Percentiles rank a stretch among this genome's conserved stretches.
Conservation (phyloP, 768 basidiomycete genomes). For the Strobilomyces dryophilus region DNA sequence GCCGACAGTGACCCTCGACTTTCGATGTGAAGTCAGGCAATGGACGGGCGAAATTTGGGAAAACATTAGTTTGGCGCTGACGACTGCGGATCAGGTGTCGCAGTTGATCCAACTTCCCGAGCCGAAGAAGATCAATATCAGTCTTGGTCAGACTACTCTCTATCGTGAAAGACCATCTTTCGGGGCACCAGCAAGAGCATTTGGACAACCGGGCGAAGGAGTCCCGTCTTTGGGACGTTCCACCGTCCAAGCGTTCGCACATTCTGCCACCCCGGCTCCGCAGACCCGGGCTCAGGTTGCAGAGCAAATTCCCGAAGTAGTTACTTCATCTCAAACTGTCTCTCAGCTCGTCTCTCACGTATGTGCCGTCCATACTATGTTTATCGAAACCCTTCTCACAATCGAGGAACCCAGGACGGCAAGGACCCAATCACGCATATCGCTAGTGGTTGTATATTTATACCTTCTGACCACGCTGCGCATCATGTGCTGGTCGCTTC, state of each 20-base stretch:
- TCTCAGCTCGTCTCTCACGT: constrained; percentile 13
- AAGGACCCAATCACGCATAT: constrained; percentile 20
- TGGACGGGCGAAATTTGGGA: constrained; percentile 31
- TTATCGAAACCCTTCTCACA: background rate
- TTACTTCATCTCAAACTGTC: background rate
- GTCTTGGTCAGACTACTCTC: background rate
- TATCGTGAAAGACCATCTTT: background rate
- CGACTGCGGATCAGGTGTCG: constrained; percentile 19
- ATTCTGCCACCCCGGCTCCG: background rate
- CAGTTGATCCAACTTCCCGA: constrained; percentile 21
- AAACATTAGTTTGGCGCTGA: constrained; percentile 21
- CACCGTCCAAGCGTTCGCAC: background rate
- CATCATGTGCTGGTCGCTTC: constrained; percentile 23
- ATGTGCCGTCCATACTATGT: background rate
- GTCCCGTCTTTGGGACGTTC: background rate
- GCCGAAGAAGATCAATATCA: constrained; percentile 16
- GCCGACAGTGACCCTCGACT: constrained; percentile 18
- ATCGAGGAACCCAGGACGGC: constrained; percentile 4
- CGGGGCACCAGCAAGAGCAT: background rate
- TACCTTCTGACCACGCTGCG: constrained; percentile 11
- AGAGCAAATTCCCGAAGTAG: background rate
- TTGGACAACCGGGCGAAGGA: background rate
- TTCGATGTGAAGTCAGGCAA: constrained; percentile 28
- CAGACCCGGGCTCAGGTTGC: background rate
- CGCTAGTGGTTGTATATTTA: constrained; percentile 7